These are phyloP conservation scores for Fusarium annulatum DNA, from an alignment of 2,329 filamentous ascomycete genomes.

Conservation along the genomic window DNA sequence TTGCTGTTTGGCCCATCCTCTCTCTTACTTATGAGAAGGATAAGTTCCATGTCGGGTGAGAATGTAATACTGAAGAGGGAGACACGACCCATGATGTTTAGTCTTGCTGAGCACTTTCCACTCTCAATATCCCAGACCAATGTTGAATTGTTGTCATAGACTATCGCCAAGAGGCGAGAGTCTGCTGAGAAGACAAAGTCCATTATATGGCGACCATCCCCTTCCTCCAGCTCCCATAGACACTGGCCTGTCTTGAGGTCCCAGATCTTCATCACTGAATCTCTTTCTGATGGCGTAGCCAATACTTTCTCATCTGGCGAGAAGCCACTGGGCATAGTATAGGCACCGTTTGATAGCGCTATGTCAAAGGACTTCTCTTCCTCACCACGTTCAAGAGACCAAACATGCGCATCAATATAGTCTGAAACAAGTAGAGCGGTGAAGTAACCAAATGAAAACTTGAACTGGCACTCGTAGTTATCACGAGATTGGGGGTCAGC, in stretches of 20 bases:
- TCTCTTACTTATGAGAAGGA: fast-evolving
- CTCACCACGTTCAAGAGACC: not conserved
- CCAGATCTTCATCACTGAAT: not conserved
- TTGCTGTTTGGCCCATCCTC: not conserved
- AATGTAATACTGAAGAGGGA: not conserved
- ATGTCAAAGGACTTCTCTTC: not conserved
- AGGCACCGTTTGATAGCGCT: no score
- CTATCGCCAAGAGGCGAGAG: not conserved
- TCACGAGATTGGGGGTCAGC: no score
- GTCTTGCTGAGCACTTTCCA: not conserved
- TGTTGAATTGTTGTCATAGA: fast-evolving
- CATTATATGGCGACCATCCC: fast-evolving
- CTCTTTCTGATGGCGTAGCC: not conserved
- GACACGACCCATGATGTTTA: fast-evolving
- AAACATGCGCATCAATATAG: not conserved
- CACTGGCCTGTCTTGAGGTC: not conserved
- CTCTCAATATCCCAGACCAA: not conserved
- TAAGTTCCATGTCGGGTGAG: not conserved
- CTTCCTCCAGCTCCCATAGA: not conserved
- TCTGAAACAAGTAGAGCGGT: not conserved
- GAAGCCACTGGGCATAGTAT: not conserved
- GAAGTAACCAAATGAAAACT: not conserved
- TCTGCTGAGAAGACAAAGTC: not conserved
- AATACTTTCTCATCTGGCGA: not conserved
- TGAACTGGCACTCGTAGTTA: not conserved